Percentiles rank a stretch among this genome's conserved stretches.
phyloP scores from a whole-genome alignment of 2,329 filamentous ascomycete genomes.

The Peltaster fructicola region DNA sequence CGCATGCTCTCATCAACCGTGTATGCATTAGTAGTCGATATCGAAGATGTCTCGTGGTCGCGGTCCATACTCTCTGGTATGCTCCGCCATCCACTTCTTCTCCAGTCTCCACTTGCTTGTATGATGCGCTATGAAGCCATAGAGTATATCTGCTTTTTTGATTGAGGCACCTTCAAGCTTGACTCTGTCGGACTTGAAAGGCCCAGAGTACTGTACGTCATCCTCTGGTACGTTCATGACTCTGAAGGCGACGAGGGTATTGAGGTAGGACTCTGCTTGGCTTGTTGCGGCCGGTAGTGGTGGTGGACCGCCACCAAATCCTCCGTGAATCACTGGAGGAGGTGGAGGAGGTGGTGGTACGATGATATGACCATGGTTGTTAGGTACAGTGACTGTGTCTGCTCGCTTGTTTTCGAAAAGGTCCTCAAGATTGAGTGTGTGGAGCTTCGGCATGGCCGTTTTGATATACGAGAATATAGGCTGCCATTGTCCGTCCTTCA shows the following conservation, averaged over 20 bases:
- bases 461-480: background rate
- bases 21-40: background rate
- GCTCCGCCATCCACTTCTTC: background rate
- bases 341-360: background rate
- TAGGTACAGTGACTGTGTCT: background rate
- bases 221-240: background rate
- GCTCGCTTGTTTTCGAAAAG: slow-evolving; percentile 1
- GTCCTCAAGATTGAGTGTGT: slow-evolving; percentile 1
- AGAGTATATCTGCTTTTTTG: slow-evolving; percentile 1
- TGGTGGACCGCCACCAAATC: too few species aligned
- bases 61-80: slow-evolving; percentile 1
- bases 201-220: background rate
- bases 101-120: background rate
- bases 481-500: background rate
- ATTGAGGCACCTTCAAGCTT: background rate
- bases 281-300: background rate
- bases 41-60: background rate
- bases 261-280: slow-evolving; percentile 1
- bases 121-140: background rate
- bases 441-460: background rate
- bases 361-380: background rate
- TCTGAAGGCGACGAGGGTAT: background rate
- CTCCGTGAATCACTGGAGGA: too few species aligned
- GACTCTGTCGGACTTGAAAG: background rate
- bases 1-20: too few species aligned